Conservation (phyloP, 495 filamentous ascomycete genomes). For the Xylaria flabelliformis region DNA sequence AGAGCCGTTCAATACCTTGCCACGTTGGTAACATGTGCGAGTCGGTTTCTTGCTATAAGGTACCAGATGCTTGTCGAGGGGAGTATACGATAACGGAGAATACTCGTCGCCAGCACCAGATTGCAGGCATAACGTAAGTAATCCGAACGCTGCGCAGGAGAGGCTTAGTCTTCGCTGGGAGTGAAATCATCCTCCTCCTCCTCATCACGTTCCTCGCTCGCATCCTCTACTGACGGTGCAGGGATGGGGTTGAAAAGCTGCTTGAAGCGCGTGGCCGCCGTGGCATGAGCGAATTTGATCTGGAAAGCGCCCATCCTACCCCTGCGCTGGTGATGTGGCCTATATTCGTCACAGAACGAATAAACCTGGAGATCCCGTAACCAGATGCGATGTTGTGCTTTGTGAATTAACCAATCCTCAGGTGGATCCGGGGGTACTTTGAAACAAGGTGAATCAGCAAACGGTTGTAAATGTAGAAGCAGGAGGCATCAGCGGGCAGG, state of each 20-base stretch:
- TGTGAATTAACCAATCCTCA: constrained; percentile 62
- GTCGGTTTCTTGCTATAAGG: background rate
- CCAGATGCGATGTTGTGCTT: constrained; percentile 59
- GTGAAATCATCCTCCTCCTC: constrained; percentile 12
- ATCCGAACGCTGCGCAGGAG: background rate
- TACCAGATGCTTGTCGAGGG: background rate
- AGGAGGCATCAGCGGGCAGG: background rate
- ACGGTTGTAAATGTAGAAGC: background rate
- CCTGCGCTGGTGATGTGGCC: constrained; percentile 52
- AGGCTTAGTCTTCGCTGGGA: background rate
- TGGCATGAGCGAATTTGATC: constrained; percentile 47
- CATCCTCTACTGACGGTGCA: constrained; percentile 15
- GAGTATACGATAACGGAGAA: background rate
- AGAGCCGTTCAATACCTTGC: background rate
- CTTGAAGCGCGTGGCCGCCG: constrained; percentile 21
- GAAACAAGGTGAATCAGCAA: constrained; percentile 16
- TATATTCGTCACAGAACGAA: constrained; percentile 68
- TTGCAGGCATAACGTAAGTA: background rate
- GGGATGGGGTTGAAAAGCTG: constrained; percentile 20
- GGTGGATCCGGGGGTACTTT: constrained; percentile 65
- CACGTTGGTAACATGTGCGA: background rate
- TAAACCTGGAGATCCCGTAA: constrained; percentile 67
- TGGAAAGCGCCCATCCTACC: constrained; percentile 53
- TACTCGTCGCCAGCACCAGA: background rate
- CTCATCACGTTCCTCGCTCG: constrained; percentile 20